Evolutionary conservation across 1,284 basidiomycete genomes (phyloP).

Genomic region (Rhodotorula glutinis): DNA sequence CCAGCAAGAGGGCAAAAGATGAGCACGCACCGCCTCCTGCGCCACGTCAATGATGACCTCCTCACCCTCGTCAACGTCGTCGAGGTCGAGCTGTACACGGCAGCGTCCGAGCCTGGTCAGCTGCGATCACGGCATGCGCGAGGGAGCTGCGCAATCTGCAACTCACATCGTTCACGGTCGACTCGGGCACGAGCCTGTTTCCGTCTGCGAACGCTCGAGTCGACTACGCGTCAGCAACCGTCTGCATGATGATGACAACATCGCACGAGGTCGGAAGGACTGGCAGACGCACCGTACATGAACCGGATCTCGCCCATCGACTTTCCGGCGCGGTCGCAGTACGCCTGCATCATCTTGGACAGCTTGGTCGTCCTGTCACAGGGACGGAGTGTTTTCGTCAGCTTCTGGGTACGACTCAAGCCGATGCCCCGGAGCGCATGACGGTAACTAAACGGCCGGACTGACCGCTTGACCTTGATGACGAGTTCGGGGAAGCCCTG

Average conservation of each 20-base stretch:
- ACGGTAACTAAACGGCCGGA: not conserved
- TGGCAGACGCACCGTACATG: conserved; percentile 30
- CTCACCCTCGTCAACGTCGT: conserved; percentile 33
- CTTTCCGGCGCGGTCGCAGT: conserved; percentile 41
- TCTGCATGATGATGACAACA: not conserved
- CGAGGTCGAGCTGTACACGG: conserved; percentile 34
- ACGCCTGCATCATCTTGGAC: conserved; percentile 40
- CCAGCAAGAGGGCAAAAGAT: not conserved
- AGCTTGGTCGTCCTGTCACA: conserved; percentile 38
- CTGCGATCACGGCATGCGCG: not conserved
- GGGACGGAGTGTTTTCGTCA: not conserved
- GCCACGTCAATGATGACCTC: conserved; percentile 38
- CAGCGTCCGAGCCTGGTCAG: not conserved
- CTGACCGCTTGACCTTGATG: conserved; percentile 41
- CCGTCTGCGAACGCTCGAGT: conserved; percentile 25
- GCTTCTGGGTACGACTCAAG: not conserved
- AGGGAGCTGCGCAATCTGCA: not conserved
- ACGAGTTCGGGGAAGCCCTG: conserved; percentile 39
- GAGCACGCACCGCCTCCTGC: conserved; percentile 32
- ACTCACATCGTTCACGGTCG: conserved; percentile 32
- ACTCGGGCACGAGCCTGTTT: conserved; percentile 2
- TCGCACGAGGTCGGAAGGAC: too few species aligned
- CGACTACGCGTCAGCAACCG: not conserved
- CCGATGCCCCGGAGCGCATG: not conserved
- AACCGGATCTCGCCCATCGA: conserved; percentile 34